These are phyloP conservation scores for Cyamopsis tetragonoloba DNA, from an alignment of 306 rosid genomes.

Conservation along the genomic window DNA sequence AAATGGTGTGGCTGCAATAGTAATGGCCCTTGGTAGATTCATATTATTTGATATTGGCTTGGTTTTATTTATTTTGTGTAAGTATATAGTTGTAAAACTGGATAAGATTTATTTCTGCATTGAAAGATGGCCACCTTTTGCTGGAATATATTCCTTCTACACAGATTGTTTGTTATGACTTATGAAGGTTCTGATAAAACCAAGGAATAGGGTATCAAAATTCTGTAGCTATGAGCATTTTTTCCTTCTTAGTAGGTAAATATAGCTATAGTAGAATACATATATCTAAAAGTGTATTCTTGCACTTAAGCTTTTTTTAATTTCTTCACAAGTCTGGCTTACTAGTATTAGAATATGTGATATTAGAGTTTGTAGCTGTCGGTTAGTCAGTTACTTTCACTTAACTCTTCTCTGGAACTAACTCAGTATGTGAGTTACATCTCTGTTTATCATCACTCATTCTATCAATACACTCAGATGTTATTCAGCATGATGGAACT, in stretches of 20 bases:
- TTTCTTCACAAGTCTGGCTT: neutral
- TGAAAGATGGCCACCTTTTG: neutral
- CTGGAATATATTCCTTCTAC: constrained; percentile 12
- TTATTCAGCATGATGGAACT: no score
- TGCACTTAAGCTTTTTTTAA: neutral
- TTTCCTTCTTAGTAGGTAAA: neutral
- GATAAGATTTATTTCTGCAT: neutral
- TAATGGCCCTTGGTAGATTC: neutral
- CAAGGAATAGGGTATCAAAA: constrained; percentile 17
- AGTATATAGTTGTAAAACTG: neutral
- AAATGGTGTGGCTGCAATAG: no score
- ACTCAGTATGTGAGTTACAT: no score
- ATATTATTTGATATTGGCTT: constrained; percentile 3
- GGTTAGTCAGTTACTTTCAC: no score
- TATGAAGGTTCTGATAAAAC: neutral
- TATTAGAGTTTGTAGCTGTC: no score
- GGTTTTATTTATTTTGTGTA: neutral
- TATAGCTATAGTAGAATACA: neutral
- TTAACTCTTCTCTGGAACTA: no score
- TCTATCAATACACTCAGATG: no score
- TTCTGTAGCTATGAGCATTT: neutral
- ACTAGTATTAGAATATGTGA: no score
- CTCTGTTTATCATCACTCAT: no score
- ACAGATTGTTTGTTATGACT: neutral
- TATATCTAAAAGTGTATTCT: neutral